Evolutionary conservation across 495 filamentous ascomycete species (phyloP), one percentile per base, ranked within the genome.

Genomic region (Aspergillus cristatus): DNA sequence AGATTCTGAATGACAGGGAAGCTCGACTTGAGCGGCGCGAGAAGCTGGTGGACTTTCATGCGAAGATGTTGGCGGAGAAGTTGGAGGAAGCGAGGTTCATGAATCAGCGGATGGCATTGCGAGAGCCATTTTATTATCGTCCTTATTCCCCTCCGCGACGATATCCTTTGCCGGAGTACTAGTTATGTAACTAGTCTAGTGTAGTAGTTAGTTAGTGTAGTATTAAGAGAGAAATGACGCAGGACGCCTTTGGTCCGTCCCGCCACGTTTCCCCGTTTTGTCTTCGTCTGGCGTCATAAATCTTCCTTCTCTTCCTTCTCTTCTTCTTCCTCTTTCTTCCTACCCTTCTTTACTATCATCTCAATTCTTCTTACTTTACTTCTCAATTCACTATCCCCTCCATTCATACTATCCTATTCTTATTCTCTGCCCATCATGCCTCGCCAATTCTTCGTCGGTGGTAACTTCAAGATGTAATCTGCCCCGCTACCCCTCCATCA

Each of bases 391-490:
- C 17, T 8, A 16, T 20, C 22, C 24, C 28, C 28, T 33, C 29
- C 18, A 14, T 12, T 36, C 35, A 30, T 28, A 28, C 32, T 20
- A n/a, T 16, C 32, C 12, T 14, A 16, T 34, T 25, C 43, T 14
- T 18, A 30, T 28, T 30, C 17, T 45, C 44, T 28, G 18, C 42
- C 47, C 62, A 67, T 51, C 32, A 95, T 94, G 88, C 72, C 78
- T 69, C 90, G 91, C 72, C 83, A 87, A 80, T 98, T 96, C 76
- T 96, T 98, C 69, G 86, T 98, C 60, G 91, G 91, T 62, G 91
- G 91, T 58, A 98, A 97, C 79, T 97, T 97, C 75, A 98, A 98
- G 74, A 95, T 94, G 87, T 90, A 61, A 37, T 45, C 35, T 45
- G 35, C 48, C 45, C 51, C 40, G 35, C 44, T 46, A 22, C 42